These are phyloP conservation scores for Larix kaempferi DNA, from an alignment of 75 land plant species.

Conservation along the genomic window DNA sequence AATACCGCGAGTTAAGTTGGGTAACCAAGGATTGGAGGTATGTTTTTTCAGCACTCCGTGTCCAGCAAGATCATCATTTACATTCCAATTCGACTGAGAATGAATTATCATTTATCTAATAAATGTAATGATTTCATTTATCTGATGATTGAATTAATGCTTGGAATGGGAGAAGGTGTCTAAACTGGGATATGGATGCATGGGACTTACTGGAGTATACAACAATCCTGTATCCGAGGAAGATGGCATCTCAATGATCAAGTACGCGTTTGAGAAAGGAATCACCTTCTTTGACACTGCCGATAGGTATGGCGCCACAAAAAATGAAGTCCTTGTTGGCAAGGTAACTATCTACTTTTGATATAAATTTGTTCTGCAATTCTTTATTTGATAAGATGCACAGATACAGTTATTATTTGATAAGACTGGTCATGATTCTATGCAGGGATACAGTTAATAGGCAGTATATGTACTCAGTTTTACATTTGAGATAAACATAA, in stretches of 20 bases:
- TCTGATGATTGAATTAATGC: too few species aligned
- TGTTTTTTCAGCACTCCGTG: too few species aligned
- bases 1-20: constrained; percentile 27
- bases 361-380: background rate
- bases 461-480: too few species aligned
- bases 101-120: too few species aligned
- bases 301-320: constrained; percentile 53
- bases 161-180: constrained; percentile 27
- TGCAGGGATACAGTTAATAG: too few species aligned
- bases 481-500: too few species aligned
- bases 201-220: constrained; percentile 47
- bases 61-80: too few species aligned
- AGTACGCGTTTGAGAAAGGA: constrained; percentile 61
- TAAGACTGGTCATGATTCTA: too few species aligned
- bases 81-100: too few species aligned
- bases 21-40: constrained; percentile 48
- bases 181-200: constrained; percentile 61
- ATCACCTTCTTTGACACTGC: constrained; percentile 81
- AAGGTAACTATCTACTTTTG: constrained; percentile 29
- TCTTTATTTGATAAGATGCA: background rate
- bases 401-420: too few species aligned
- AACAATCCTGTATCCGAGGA: constrained; percentile 40
- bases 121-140: too few species aligned
- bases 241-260: constrained; percentile 43
- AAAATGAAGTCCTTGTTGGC: constrained; percentile 59